Conservation (phyloP, 345 rosid species). For the Populus alba region DNA sequence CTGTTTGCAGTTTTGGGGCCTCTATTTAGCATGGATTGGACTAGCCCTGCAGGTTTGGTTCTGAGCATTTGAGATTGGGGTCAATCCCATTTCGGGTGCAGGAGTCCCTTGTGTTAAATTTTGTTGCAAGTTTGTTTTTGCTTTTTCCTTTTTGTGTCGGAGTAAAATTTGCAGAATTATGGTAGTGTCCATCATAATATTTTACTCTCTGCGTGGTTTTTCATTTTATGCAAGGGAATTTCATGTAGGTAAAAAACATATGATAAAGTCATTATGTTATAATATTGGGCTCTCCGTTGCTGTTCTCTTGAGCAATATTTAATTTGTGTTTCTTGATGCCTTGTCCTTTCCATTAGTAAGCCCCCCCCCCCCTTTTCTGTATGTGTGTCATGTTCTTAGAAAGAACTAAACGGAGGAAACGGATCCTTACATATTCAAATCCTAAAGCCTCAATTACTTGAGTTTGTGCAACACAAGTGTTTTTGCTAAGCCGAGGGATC, state of each 20-base stretch:
- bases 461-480: too few species aligned
- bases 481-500: background rate
- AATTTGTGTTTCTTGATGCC: background rate
- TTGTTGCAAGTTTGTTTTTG: slow-evolving; percentile 17
- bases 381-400: background rate
- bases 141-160: background rate
- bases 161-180: background rate
- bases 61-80: slow-evolving; percentile 8
- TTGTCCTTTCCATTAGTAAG: background rate
- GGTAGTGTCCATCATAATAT: slow-evolving; percentile 18
- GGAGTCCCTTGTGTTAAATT: slow-evolving; percentile 14
- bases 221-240: background rate
- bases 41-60: background rate
- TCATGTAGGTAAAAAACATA: slow-evolving; percentile 14
- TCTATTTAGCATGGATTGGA: background rate
- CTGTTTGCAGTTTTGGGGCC: background rate
- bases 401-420: too few species aligned
- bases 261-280: background rate
- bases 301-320: background rate
- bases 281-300: background rate
- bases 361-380: background rate
- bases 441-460: too few species aligned
- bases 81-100: slow-evolving; percentile 4
- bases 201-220: slow-evolving; percentile 1
- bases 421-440: too few species aligned